Conservation (phyloP, 306 rosid species). For the Albizia julibrissin region DNA sequence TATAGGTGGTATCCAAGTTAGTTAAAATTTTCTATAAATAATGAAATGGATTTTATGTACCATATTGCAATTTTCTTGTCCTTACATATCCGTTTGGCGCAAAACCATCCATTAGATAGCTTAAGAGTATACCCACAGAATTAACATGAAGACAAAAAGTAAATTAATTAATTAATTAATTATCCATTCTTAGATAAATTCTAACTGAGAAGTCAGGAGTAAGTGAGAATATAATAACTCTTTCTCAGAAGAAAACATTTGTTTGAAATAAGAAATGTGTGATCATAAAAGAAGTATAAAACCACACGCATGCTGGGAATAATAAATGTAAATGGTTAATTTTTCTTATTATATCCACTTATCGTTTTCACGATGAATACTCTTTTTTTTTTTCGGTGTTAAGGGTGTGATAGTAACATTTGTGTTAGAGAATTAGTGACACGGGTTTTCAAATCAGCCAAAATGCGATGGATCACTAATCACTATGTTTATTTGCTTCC, state of each 20-base stretch:
- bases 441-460: background rate
- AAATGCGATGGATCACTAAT: background rate
- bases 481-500: slow-evolving; percentile 26
- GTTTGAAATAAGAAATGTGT: background rate
- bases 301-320: slow-evolving; percentile 39
- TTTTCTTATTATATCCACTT: slow-evolving; percentile 2
- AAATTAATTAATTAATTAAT: background rate
- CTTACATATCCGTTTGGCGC: slow-evolving; percentile 15
- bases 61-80: slow-evolving; percentile 16
- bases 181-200: background rate
- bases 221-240: background rate
- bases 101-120: slow-evolving; percentile 16
- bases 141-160: background rate
- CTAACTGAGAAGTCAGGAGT: background rate
- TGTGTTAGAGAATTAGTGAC: slow-evolving; percentile 36
- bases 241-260: background rate
- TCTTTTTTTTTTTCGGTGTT: background rate
- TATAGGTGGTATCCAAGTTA: slow-evolving; percentile 20
- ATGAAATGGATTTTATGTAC: background rate
- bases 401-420: slow-evolving; percentile 35
- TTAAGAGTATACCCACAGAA: background rate
- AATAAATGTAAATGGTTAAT: background rate
- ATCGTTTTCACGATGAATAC: slow-evolving; percentile 31
- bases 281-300: slow-evolving; percentile 8
- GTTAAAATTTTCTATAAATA: slow-evolving; percentile 6